Evolutionary conservation across 768 basidiomycete species (phyloP), one percentile per base, ranked within the genome.

Genomic region (Leucocoprinus leucothites): DNA sequence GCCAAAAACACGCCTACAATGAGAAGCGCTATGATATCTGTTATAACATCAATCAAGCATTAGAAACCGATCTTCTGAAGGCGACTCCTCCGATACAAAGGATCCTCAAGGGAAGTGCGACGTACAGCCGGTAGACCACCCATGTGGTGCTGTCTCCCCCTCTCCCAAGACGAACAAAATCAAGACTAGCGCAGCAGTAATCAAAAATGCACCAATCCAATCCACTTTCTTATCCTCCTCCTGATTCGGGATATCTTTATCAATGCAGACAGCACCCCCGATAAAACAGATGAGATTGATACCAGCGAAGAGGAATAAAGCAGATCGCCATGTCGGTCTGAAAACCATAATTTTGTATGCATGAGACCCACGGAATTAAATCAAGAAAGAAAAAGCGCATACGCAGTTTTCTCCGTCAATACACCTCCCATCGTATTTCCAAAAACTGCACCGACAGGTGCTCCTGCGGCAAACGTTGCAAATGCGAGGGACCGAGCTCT

Each of bases 401-500:
- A 77, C 79, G 54, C 51, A 19, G 80, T 73, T 11, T 69, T 68
- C 61, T 91, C 79, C 0, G 85, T 88, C 18, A 91, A 68, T 1
- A 86, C 70, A n/a, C 89, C 91, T 16, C 92, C 91, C 0, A 91
- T 56, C 0, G 84, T 69, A 26, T 76, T 75, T 1, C 94, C 92
- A 13, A 93, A 69, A 0, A 82, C 87, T 0, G 79, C 87, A 0
- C 94, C 94, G 4, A 94, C 64, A 0, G 94, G 92, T 0, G 88
- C 90, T 24, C 94, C 94, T 0, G 91, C 90, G 0, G 87, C 78
- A 60, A 94, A 95, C 0, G 86, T 84, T 0, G 94, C 82, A 58
- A 95, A 96, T 0, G 91, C 94, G 0, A 83, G 68, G 1, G 89
- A 83, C 9, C 94, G 81, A 0, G 84, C 77, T 11, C 73, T 73